These are phyloP conservation scores for Blumeria graminis DNA, from an alignment of 2,329 filamentous ascomycete species.

Conservation along the genomic window DNA sequence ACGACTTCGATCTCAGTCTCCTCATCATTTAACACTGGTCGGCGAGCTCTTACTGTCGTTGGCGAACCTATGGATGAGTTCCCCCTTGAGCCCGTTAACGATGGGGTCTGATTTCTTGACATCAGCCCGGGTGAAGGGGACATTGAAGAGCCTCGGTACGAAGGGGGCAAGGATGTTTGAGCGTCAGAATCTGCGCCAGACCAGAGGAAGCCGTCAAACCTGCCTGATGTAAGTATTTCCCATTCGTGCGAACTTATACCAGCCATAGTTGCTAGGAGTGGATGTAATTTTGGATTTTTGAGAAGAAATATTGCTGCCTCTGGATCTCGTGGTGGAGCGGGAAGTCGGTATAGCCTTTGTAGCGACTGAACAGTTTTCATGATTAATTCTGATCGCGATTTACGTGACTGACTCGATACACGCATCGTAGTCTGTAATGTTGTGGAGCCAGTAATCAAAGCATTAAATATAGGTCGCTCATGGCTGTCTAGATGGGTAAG, in stretches of 20 bases:
- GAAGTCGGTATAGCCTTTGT: conserved; percentile 62
- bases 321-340: conserved; percentile 52
- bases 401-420: conserved; percentile 44
- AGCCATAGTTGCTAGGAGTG: conserved; percentile 64
- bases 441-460: conserved; percentile 39
- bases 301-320: conserved; percentile 71
- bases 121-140: conserved; percentile 22
- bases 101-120: conserved; percentile 13
- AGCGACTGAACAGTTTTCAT: conserved; percentile 53
- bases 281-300: conserved; percentile 58
- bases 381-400: conserved; percentile 47
- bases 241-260: conserved; percentile 84
- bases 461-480: conserved; percentile 61
- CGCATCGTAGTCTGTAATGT: conserved; percentile 28
- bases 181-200: conserved; percentile 53
- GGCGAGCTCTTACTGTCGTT: conserved; percentile 16
- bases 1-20: conserved; percentile 79
- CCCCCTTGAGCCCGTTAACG: conserved; percentile 9
- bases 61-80: conserved; percentile 7
- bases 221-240: conserved; percentile 82
- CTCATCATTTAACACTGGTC: conserved; percentile 67
- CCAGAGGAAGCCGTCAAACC: conserved; percentile 90
- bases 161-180: conserved; percentile 18
- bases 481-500: conserved; percentile 59
- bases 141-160: conserved; percentile 26